Base-by-base conservation (phyloP, 2,329 filamentous ascomycete genomes). In the Zymoseptoria ardabiliae region DNA sequence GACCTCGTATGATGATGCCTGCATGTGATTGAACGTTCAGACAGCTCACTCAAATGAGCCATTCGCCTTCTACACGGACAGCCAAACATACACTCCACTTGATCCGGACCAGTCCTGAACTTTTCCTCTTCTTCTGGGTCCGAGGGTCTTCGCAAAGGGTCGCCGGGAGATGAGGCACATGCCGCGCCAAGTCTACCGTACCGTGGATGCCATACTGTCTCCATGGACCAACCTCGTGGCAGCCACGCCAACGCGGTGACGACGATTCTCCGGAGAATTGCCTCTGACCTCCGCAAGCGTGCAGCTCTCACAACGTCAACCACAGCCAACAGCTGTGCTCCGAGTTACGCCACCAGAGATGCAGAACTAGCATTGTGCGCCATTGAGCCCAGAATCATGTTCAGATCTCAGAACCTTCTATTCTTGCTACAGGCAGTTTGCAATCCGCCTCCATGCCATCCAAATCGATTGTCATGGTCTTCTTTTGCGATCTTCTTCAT, bases 311-410 rank as follows among this genome's bases (percentile, higher is more conserved):
- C 35, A 41, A 41, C 35, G 35, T 41, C 35, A 41, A 11, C 35
- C 35, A 41, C 35, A 41, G 35, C 35, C 35, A 41, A 41, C 11
- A 4, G 35, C 35, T 41, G 35, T 41, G 35, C 35, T 41, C 35
- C 35, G 35, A 41, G 28, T 56, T 59, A 50, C 58, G 58, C 58
- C 58, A 59, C 54, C 13, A 5, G 28, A 53, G 35, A n/a, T 54
- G 52, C 57, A 58, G 35, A 45, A 45, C 35, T 45, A 45, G 35
- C 35, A 45, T 45, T 45, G 35, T 45, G 35, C 35, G 35, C 35
- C 35, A 45, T 45, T 13, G 35, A 45, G 35, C 17, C 35, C 35
- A 17, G 11, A 45, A 45, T 17, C 35, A 45, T 45, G 35, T 17
- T 13, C 11, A 13, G 35, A 45, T n/a, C 4, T 13, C 11, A 17